phyloP scores from a whole-genome alignment of 2,329 filamentous ascomycete genomes.

The Nothophoma quercina region DNA sequence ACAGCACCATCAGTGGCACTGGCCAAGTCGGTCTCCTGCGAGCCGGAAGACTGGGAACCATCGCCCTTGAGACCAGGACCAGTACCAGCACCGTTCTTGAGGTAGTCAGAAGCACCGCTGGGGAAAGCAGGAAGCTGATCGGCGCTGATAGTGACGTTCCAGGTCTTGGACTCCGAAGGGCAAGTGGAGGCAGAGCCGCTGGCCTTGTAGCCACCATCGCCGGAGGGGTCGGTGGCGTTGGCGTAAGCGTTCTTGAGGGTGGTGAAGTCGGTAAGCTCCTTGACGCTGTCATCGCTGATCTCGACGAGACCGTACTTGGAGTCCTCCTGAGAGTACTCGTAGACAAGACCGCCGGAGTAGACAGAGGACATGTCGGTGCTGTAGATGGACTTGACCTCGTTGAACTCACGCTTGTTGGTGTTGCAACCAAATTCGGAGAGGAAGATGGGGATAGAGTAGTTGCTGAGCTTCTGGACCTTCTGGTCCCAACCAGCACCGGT shows the following conservation, averaged over 20 bases:
- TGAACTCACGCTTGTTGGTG: slow-evolving; percentile 80
- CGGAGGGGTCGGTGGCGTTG: slow-evolving; percentile 59
- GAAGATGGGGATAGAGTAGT: slow-evolving; percentile 90
- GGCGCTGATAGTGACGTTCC: slow-evolving; percentile 59
- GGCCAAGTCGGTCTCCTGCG: slow-evolving; percentile 53
- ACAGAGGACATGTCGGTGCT: slow-evolving; percentile 80
- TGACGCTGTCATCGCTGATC: slow-evolving; percentile 64
- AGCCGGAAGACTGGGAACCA: slow-evolving; percentile 65
- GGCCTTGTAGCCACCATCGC: slow-evolving; percentile 67
- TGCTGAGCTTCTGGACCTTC: slow-evolving; percentile 86
- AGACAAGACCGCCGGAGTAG: slow-evolving; percentile 95
- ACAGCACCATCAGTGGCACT: slow-evolving; percentile 59
- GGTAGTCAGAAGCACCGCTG: slow-evolving; percentile 61
- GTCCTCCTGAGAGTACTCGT: slow-evolving; percentile 82
- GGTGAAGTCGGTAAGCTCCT: slow-evolving; percentile 69
- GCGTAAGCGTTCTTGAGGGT: slow-evolving; percentile 61
- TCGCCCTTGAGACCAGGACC: slow-evolving; percentile 63
- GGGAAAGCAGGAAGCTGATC: slow-evolving; percentile 66
- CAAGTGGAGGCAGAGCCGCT: slow-evolving; percentile 62
- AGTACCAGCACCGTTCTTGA: slow-evolving; percentile 65
- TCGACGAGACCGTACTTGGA: slow-evolving; percentile 77
- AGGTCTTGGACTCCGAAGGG: slow-evolving; percentile 61
- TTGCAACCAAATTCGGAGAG: slow-evolving; percentile 94
- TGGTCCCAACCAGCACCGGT: slow-evolving; percentile 78
- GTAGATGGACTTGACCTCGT: slow-evolving; percentile 83